Conservation (phyloP, 148 eudicot genomes). For the Cornus florida region DNA sequence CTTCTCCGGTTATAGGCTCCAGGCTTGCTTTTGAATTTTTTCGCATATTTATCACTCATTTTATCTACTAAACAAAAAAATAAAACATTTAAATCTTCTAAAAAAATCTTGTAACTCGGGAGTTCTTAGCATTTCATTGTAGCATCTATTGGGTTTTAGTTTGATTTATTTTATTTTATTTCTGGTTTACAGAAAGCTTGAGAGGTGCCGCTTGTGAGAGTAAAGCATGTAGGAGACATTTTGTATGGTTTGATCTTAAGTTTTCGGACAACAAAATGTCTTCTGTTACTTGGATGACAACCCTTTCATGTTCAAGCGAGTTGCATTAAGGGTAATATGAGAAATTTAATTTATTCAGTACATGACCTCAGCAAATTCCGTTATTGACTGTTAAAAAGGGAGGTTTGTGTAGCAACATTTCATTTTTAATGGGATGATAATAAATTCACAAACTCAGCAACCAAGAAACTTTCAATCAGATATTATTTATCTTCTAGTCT, state of each 20-base stretch:
- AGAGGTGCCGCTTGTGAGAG: neutral
- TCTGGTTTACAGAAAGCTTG: neutral
- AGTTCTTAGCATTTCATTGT: too few relatives aligned
- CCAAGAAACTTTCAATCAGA: too few relatives aligned
- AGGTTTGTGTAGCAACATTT: too few relatives aligned
- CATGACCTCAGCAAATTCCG: too few relatives aligned
- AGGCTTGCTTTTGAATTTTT: neutral
- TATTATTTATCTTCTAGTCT: neutral
- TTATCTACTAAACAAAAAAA: neutral
- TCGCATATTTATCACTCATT: neutral
- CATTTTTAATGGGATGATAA: too few relatives aligned
- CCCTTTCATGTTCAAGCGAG: constrained; percentile 60
- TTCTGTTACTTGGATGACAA: constrained; percentile 64
- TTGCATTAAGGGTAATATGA: too few relatives aligned
- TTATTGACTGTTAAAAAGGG: too few relatives aligned
- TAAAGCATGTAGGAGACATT: constrained; percentile 10
- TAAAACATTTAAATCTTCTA: neutral
- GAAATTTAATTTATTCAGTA: too few relatives aligned
- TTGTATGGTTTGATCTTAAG: neutral
- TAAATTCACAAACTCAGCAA: too few relatives aligned
- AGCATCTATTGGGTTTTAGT: neutral
- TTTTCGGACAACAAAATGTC: constrained; percentile 36
- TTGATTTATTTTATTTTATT: neutral
- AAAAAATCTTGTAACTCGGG: too few relatives aligned
- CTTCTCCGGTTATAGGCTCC: neutral